Conservation (phyloP, 1,284 basidiomycete genomes). For the Retiboletus flavoniger region DNA sequence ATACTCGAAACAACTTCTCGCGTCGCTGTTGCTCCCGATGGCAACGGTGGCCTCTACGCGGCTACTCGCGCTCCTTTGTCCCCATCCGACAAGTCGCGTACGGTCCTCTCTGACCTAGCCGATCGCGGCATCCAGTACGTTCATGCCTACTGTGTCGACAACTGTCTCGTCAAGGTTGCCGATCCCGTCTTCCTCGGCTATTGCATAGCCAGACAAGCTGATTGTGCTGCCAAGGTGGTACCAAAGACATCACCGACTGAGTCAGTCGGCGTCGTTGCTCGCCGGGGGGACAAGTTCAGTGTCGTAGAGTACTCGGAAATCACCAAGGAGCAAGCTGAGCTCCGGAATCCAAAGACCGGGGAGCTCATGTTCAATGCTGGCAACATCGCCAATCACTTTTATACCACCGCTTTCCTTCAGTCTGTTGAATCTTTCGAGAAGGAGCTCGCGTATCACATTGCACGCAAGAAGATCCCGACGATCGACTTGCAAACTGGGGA, state of each 20-base stretch:
- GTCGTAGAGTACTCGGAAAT: constrained; percentile 99
- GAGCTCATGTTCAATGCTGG: constrained; percentile 90
- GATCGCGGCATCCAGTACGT: constrained; percentile 83
- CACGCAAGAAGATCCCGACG: constrained; percentile 94
- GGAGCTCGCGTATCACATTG: constrained; percentile 95
- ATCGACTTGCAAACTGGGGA: constrained; percentile 69
- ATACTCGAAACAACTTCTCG: constrained; percentile 78
- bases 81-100: constrained; percentile 55
- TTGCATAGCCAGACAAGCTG: constrained; percentile 81
- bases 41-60: constrained; percentile 96
- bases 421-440: constrained; percentile 81
- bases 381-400: constrained; percentile 99
- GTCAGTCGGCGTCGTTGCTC: constrained; percentile 93
- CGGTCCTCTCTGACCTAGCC: constrained; percentile 84
- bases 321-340: constrained; percentile 80
- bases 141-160: constrained; percentile 97
- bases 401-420: constrained; percentile 86
- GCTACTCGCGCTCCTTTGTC: constrained; percentile 82
- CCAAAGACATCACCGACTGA: constrained; percentile 86
- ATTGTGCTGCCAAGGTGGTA: constrained; percentile 96
- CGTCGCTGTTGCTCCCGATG: constrained; percentile 93
- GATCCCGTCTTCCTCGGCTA: constrained; percentile 97
- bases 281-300: constrained; percentile 77
- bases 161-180: constrained; percentile 96
- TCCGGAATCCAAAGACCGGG: constrained; percentile 65